phyloP scores from a whole-genome alignment of 73 alveolate species.

The Blepharisma stoltei region DNA sequence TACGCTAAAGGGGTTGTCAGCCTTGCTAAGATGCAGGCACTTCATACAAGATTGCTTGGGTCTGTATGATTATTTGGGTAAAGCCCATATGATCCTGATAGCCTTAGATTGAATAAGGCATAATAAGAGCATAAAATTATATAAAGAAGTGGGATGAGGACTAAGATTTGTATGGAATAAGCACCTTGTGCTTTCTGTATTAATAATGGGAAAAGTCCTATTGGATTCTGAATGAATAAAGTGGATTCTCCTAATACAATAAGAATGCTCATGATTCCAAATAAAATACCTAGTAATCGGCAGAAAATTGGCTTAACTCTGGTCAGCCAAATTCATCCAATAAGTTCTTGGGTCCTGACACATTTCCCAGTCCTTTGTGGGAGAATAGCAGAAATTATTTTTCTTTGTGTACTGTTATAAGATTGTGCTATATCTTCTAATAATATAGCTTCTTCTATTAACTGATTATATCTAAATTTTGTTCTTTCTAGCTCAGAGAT shows the following conservation, averaged over 20 bases:
- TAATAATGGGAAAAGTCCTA: slow-evolving; percentile 3
- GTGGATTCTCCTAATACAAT: slow-evolving; percentile 30
- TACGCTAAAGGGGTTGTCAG: slow-evolving; percentile 25
- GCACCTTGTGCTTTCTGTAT: neutral
- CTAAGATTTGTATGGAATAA: neutral
- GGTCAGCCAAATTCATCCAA: slow-evolving; percentile 21
- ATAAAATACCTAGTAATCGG: neutral
- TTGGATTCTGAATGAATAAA: slow-evolving; percentile 3
- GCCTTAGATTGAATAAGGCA: neutral
- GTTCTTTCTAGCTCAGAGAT: neutral
- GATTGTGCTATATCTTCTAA: slow-evolving; percentile 17
- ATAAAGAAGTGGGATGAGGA: slow-evolving; percentile 10
- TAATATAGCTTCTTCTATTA: slow-evolving; percentile 13
- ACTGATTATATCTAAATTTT: neutral
- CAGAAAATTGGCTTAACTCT: neutral
- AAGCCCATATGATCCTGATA: slow-evolving; percentile 31
- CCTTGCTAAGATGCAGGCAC: slow-evolving; percentile 16
- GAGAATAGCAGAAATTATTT: neutral
- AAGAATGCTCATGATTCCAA: neutral
- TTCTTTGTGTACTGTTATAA: slow-evolving; percentile 1
- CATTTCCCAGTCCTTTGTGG: neutral
- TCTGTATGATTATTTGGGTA: slow-evolving; percentile 34
- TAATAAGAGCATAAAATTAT: slow-evolving; percentile 28
- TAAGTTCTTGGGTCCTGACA: neutral
- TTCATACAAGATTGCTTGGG: slow-evolving; percentile 24